These are phyloP conservation scores for Pythium dissotocum DNA, from an alignment of 352 stramenopile species.

Conservation along the genomic window DNA sequence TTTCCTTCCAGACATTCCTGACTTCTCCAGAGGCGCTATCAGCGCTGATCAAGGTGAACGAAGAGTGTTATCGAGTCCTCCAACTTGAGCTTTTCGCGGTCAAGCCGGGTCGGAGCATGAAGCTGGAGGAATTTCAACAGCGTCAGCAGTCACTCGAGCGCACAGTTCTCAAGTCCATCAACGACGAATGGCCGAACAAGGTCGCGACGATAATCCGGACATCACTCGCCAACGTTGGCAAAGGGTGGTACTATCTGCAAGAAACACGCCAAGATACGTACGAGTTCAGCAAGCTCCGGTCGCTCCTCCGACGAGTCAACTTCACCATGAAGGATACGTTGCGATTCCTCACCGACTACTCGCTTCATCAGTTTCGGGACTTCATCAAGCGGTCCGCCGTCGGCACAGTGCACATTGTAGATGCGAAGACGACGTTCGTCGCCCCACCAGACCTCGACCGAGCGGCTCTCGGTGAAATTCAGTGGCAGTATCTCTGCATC, in stretches of 20 bases:
- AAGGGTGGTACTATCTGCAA: slow-evolving; percentile 87
- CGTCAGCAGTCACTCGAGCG: slow-evolving; percentile 75
- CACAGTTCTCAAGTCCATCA: slow-evolving; percentile 72
- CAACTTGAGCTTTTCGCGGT: slow-evolving; percentile 83
- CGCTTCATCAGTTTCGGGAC: slow-evolving; percentile 69
- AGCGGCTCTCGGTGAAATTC: slow-evolving; percentile 60
- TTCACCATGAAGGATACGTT: slow-evolving; percentile 86
- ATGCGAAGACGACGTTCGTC: slow-evolving; percentile 71
- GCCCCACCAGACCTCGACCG: slow-evolving; percentile 65
- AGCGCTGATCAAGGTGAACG: slow-evolving; percentile 81
- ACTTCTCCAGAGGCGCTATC: slow-evolving; percentile 74
- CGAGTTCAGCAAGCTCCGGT: slow-evolving; percentile 85
- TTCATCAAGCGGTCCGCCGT: slow-evolving; percentile 59
- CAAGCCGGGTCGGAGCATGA: slow-evolving; percentile 69
- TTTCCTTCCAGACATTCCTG: slow-evolving; percentile 87
- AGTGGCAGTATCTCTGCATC: slow-evolving; percentile 79
- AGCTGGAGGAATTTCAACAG: slow-evolving; percentile 87
- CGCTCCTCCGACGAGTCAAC: slow-evolving; percentile 71
- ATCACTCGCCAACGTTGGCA: slow-evolving; percentile 72
- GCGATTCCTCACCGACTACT: slow-evolving; percentile 70
- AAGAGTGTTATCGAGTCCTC: slow-evolving; percentile 81
- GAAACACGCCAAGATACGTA: slow-evolving; percentile 85
- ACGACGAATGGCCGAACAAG: slow-evolving; percentile 81
- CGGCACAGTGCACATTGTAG: slow-evolving; percentile 70
- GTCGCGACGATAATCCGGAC: slow-evolving; percentile 68